Conservation (phyloP, 2,329 filamentous ascomycete genomes). For the Aspergillus quadricinctus region DNA sequence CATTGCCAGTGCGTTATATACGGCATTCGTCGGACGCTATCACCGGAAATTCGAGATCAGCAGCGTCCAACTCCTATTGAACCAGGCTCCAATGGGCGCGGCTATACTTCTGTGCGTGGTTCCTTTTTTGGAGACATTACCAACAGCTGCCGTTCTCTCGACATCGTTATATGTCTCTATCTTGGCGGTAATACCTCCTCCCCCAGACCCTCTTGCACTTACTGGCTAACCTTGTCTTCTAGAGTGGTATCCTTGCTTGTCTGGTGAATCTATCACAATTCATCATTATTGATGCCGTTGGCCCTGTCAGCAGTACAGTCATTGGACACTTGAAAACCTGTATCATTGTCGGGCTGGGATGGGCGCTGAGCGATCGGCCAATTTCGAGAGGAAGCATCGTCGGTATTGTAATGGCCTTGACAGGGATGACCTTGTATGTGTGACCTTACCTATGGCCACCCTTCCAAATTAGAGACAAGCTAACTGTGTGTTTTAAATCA, state of each 20-base stretch:
- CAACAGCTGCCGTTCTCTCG: conserved; percentile 6
- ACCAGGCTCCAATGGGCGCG: conserved; percentile 18
- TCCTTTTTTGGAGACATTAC: conserved; percentile 13
- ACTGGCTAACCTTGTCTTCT: neutral
- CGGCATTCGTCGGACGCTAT: conserved; percentile 15
- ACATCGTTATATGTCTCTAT: no score
- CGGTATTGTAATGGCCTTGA: conserved; percentile 15
- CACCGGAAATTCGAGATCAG: conserved; percentile 16
- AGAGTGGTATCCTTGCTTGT: conserved; percentile 19
- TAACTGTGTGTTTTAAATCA: no score
- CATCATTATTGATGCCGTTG: conserved; percentile 31
- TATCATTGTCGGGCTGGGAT: conserved; percentile 61
- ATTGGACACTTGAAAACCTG: conserved; percentile 66
- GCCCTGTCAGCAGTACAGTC: conserved; percentile 61
- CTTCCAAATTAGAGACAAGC: no score
- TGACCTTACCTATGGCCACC: no score
- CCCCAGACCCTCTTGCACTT: no score
- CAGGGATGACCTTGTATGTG: conserved; percentile 19
- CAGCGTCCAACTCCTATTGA: conserved; percentile 19
- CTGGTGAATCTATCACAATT: conserved; percentile 20
- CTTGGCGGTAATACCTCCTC: no score
- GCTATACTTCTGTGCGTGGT: conserved; percentile 12
- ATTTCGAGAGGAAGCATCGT: conserved; percentile 11
- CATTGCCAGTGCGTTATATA: conserved; percentile 18
- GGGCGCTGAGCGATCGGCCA: conserved; percentile 31